Percentiles rank a stretch among this genome's conserved stretches.
Evolutionary conservation across 129 eudicot species (phyloP).

Genomic region (Flaveria sonorensis): DNA sequence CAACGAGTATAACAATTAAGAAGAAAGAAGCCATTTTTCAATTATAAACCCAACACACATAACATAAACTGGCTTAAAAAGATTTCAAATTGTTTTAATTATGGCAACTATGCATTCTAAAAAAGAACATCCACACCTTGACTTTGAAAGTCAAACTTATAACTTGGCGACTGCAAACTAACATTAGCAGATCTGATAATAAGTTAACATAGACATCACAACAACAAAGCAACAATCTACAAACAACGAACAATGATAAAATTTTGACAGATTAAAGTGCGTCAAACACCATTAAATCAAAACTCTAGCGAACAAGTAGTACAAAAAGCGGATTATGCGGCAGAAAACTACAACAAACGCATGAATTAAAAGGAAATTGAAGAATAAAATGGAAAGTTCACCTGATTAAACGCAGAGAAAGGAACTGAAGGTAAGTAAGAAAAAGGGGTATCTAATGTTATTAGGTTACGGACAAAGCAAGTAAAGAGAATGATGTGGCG

Average conservation of each 20-base stretch:
- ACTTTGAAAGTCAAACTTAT: neutral
- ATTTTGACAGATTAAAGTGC: neutral
- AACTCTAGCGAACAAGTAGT: neutral
- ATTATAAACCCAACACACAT: neutral
- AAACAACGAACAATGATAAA: no score
- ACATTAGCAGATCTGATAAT: slow-evolving; percentile 17
- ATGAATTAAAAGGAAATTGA: neutral
- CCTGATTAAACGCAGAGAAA: no score
- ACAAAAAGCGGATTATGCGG: neutral
- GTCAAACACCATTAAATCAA: neutral
- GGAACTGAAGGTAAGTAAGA: no score
- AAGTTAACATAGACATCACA: slow-evolving; percentile 1
- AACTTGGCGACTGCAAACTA: neutral
- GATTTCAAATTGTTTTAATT: neutral
- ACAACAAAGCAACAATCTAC: neutral
- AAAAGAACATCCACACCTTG: neutral
- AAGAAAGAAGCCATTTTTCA: neutral
- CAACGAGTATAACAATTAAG: neutral
- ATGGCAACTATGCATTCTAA: neutral
- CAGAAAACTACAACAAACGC: slow-evolving; percentile 1
- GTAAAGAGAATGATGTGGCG: slow-evolving; percentile 15
- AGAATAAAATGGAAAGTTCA: neutral
- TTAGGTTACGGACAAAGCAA: slow-evolving; percentile 19
- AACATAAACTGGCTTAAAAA: slow-evolving; percentile 2
- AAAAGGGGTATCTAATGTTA: neutral